Percentiles rank a stretch among this genome's conserved stretches.
Evolutionary conservation across 495 filamentous ascomycete genomes (phyloP).

Genomic region (Penicillium tannophilum): DNA sequence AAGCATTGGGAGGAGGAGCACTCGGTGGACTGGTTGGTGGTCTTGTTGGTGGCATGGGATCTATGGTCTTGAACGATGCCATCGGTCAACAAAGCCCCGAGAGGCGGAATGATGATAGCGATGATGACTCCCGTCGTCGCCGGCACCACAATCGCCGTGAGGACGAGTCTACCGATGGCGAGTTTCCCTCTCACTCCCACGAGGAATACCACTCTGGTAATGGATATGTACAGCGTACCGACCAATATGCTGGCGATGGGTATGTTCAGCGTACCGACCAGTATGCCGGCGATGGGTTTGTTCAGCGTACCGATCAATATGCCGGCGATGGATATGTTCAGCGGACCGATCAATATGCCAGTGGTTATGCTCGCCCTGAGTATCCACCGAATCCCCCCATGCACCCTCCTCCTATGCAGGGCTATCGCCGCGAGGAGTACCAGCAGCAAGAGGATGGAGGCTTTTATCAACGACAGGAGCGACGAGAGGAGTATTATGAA

Average conservation of each 20-base stretch:
- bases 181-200: constrained; percentile 2
- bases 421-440: constrained; percentile 27
- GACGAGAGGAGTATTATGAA: constrained; percentile 18
- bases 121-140: constrained; percentile 21
- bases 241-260: background rate
- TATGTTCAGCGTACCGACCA: constrained; percentile 2
- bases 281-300: background rate
- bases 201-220: background rate
- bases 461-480: constrained; percentile 22
- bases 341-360: constrained; percentile 5
- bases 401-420: constrained; percentile 9
- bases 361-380: constrained; percentile 11
- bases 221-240: background rate
- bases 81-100: constrained; percentile 19
- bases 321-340: too few species aligned
- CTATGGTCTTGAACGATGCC: constrained; percentile 43
- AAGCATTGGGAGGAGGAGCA: constrained; percentile 50
- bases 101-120: constrained; percentile 27
- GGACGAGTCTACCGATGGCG: background rate
- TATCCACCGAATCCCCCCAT: constrained; percentile 9
- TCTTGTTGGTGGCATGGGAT: constrained; percentile 50
- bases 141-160: constrained; percentile 26
- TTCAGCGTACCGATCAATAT: constrained; percentile 3
- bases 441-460: constrained; percentile 31
- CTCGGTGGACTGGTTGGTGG: constrained; percentile 55